These are phyloP conservation scores for Casuarina glauca DNA, from an alignment of 306 rosid genomes.

Conservation along the genomic window DNA sequence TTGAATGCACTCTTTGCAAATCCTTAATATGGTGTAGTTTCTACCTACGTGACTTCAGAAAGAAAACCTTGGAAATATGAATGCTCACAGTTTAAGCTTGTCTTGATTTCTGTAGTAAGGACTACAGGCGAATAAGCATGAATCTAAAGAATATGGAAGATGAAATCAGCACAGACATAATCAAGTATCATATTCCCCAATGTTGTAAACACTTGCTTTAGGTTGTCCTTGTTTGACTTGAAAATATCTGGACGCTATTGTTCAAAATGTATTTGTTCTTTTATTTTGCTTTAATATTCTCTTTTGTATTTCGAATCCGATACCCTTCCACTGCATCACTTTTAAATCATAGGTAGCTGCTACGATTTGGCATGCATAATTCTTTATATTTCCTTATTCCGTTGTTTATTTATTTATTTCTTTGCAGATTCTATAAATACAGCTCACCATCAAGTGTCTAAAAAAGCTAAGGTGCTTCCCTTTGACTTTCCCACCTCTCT, in stretches of 20 bases:
- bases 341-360: background rate
- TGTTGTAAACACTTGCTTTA: background rate
- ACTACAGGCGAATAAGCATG: background rate
- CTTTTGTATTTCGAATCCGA: background rate
- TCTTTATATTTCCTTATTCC: background rate
- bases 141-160: background rate
- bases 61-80: background rate
- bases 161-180: background rate
- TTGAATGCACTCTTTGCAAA: background rate
- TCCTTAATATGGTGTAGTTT: background rate
- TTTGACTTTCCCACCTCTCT: background rate
- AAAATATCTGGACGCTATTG: too few species aligned
- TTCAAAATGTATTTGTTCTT: too few species aligned
- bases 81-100: background rate
- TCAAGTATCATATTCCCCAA: background rate
- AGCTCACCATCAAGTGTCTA: background rate
- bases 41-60: background rate
- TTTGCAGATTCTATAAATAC: constrained; percentile 30
- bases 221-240: background rate
- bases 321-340: background rate
- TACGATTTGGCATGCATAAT: background rate
- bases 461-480: constrained; percentile 29
- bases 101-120: background rate
- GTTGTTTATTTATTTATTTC: background rate
- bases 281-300: background rate